Evolutionary conservation across 2,329 filamentous ascomycete genomes (phyloP).

Genomic region (Stachybotrys chlorohalonatus): DNA sequence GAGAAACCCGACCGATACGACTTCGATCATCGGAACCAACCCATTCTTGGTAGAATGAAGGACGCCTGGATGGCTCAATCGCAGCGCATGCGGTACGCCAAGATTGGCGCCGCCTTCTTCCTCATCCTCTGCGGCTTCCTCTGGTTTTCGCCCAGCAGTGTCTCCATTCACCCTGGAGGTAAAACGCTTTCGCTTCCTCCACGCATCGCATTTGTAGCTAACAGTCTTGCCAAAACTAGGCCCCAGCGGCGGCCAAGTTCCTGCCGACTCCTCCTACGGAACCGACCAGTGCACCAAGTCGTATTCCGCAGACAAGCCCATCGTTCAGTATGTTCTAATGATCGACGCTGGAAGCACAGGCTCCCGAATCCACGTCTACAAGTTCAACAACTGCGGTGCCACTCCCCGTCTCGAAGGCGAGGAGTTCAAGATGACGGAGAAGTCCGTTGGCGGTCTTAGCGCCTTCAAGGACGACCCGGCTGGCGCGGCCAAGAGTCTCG

Average conservation of each 20-base stretch:
- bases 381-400: slow-evolving; percentile 96
- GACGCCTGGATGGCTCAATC: slow-evolving; percentile 53
- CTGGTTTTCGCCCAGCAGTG: slow-evolving; percentile 51
- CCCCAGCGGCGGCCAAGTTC: slow-evolving; percentile 35
- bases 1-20: slow-evolving; percentile 57
- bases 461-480: slow-evolving; percentile 80
- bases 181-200: slow-evolving; percentile 4
- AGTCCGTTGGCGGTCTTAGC: slow-evolving; percentile 75
- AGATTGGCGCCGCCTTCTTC: slow-evolving; percentile 54
- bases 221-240: no score
- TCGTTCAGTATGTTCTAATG: slow-evolving; percentile 98
- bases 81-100: slow-evolving; percentile 56
- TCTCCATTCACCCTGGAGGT: slow-evolving; percentile 11
- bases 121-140: slow-evolving; percentile 53
- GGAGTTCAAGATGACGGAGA: slow-evolving; percentile 87
- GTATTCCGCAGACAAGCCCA: slow-evolving; percentile 77
- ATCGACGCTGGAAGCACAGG: slow-evolving; percentile 97
- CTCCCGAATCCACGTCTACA: slow-evolving; percentile 96
- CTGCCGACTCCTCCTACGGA: slow-evolving; percentile 53
- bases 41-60: slow-evolving; percentile 46
- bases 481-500: slow-evolving; percentile 81
- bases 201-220: slow-evolving; percentile 10
- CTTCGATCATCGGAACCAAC: slow-evolving; percentile 33
- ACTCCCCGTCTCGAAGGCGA: slow-evolving; percentile 93
- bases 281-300: slow-evolving; percentile 75